Conservation (phyloP, 1,284 basidiomycete species). For the Leccinum pachyderme region DNA sequence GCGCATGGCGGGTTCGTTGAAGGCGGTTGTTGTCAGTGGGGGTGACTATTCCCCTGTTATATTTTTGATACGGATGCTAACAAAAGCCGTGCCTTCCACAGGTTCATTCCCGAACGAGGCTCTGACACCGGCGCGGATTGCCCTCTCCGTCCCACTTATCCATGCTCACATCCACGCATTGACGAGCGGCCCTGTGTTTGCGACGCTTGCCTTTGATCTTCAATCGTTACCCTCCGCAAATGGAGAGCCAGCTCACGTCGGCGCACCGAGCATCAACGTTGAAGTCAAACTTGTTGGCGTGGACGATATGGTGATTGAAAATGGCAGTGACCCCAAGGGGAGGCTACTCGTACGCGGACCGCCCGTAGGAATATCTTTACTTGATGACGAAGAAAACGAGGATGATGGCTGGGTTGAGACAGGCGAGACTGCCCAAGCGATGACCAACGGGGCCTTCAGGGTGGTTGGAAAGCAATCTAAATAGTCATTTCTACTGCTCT, state of each 20-base stretch:
- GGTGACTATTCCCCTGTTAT: conserved; percentile 41
- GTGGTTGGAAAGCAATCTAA: conserved; percentile 19
- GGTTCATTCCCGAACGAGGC: conserved; percentile 37
- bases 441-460: conserved; percentile 65
- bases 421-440: conserved; percentile 46
- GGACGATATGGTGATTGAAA: conserved; percentile 60
- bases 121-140: conserved; percentile 61
- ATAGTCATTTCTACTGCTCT: conserved; percentile 6
- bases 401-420: conserved; percentile 50
- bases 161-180: conserved; percentile 58
- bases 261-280: conserved; percentile 71
- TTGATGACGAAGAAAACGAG: conserved; percentile 34
- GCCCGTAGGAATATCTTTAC: conserved; percentile 52
- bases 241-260: conserved; percentile 52
- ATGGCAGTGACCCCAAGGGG: conserved; percentile 57
- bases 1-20: conserved; percentile 54
- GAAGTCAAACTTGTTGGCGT: conserved; percentile 69
- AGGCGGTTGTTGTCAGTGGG: conserved; percentile 61
- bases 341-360: conserved; percentile 48
- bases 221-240: conserved; percentile 55
- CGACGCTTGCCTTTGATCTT: conserved; percentile 72
- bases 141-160: conserved; percentile 69
- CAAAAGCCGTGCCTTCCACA: conserved; percentile 24
- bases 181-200: conserved; percentile 66
- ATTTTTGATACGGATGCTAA: conserved; percentile 2